Evolutionary conservation across 768 basidiomycete genomes (phyloP).

Genomic region (Boletus patriciae): DNA sequence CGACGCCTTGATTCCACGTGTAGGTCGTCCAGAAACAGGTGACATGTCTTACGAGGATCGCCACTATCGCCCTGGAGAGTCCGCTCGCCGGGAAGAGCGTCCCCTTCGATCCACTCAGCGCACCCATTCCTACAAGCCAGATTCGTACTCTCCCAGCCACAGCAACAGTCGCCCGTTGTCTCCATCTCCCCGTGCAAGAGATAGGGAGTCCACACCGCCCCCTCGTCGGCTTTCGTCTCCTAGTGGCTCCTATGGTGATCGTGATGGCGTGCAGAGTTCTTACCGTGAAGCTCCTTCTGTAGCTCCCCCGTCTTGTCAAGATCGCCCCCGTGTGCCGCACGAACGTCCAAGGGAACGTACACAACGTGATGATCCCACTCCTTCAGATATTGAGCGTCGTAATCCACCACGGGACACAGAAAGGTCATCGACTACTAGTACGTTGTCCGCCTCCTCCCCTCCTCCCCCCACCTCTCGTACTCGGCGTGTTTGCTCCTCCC

Average conservation of each 20-base stretch:
- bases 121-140: slow-evolving; percentile 30
- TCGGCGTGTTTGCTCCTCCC: slow-evolving; percentile 41
- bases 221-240: slow-evolving; percentile 27
- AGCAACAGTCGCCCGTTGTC: slow-evolving; percentile 23
- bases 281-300: slow-evolving; percentile 21
- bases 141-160: slow-evolving; percentile 26
- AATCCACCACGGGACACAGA: slow-evolving; percentile 30
- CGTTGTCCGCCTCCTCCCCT: slow-evolving; percentile 48
- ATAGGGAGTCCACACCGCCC: slow-evolving; percentile 22
- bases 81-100: slow-evolving; percentile 30
- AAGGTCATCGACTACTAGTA: slow-evolving; percentile 43
- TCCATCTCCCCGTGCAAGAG: slow-evolving; percentile 26
- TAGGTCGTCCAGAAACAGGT: slow-evolving; percentile 29
- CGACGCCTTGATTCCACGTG: slow-evolving; percentile 24
- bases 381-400: slow-evolving; percentile 22
- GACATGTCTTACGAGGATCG: slow-evolving; percentile 58
- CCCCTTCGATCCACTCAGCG: slow-evolving; percentile 19
- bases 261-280: slow-evolving; percentile 18
- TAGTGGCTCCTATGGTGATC: slow-evolving; percentile 21
- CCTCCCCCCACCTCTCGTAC: slow-evolving; percentile 36
- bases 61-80: slow-evolving; percentile 57
- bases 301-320: slow-evolving; percentile 20
- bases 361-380: slow-evolving; percentile 26
- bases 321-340: slow-evolving; percentile 24
- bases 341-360: slow-evolving; percentile 26